phyloP scores from a whole-genome alignment of 345 rosid genomes.

The Acer yangbiense region DNA sequence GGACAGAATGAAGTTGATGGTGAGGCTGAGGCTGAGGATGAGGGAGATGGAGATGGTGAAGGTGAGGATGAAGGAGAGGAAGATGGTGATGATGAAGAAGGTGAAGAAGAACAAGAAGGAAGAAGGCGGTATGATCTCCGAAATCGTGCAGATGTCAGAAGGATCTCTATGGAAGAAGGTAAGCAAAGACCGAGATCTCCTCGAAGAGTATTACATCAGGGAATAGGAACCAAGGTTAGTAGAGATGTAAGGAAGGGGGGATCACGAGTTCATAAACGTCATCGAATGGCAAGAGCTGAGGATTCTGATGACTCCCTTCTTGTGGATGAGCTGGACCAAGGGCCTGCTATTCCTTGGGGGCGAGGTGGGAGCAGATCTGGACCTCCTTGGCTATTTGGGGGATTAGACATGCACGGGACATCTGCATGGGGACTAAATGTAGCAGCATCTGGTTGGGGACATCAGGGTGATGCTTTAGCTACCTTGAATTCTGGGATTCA shows the following conservation, averaged over 20 bases:
- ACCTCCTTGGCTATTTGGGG: conserved; percentile 98
- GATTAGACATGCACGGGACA: conserved; percentile 86
- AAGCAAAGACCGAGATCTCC: conserved; percentile 91
- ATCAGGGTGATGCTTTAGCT: conserved; percentile 86
- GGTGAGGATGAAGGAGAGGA: conserved; percentile 64
- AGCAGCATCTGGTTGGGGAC: conserved; percentile 99
- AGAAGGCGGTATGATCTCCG: conserved; percentile 96
- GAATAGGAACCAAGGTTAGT: conserved; percentile 83
- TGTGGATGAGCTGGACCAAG: conserved; percentile 99
- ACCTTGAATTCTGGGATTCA: conserved; percentile 81
- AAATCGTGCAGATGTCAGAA: conserved; percentile 91
- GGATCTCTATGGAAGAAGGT: conserved; percentile 72
- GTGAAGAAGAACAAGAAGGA: conserved; percentile 89
- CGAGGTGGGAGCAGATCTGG: conserved; percentile 94
- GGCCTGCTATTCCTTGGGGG: conserved; percentile 94
- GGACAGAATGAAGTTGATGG: conserved; percentile 61
- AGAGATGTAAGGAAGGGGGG: conserved; percentile 95
- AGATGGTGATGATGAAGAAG: conserved; percentile 72
- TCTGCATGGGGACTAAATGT: conserved; percentile 80
- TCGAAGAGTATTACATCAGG: conserved; percentile 93
- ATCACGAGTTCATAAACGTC: conserved; percentile 93
- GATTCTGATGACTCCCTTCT: conserved; percentile 99
- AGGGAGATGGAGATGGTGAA: conserved; percentile 45
- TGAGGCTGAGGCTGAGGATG: conserved; percentile 58
- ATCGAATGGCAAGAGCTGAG: conserved; percentile 74